phyloP scores from a whole-genome alignment of 1,139 yeast species.

The Pichia sp. region DNA sequence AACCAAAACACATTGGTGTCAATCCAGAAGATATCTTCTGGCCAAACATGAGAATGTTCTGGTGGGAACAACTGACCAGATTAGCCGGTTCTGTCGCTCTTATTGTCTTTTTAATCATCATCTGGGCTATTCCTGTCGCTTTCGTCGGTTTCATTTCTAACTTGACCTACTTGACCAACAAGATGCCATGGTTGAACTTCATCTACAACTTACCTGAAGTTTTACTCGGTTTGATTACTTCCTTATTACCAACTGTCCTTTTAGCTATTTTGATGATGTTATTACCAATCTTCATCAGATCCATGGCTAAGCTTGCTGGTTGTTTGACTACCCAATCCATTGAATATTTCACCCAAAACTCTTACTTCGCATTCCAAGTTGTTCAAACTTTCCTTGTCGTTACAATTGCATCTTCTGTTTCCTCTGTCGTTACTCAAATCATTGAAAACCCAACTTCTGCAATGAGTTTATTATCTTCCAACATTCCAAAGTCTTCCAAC shows the following conservation, averaged over 20 bases:
- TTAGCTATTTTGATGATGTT: constrained; percentile 60
- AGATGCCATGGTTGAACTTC: constrained; percentile 55
- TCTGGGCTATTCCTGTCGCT: constrained; percentile 74
- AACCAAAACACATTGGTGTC: constrained; percentile 53
- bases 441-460: constrained; percentile 71
- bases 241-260: constrained; percentile 59
- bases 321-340: constrained; percentile 65
- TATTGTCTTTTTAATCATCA: constrained; percentile 53
- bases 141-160: constrained; percentile 67
- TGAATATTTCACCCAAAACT: constrained; percentile 79
- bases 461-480: constrained; percentile 67
- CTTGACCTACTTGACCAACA: constrained; percentile 53
- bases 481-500: constrained; percentile 78
- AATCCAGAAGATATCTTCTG: constrained; percentile 65
- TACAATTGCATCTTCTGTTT: constrained; percentile 78
- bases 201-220: constrained; percentile 52
- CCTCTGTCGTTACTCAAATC: constrained; percentile 62
- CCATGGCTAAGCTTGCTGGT: constrained; percentile 74
- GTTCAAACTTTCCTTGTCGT: constrained; percentile 83
- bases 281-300: constrained; percentile 76
- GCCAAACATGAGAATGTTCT: constrained; percentile 69
- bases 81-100: constrained; percentile 56
- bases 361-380: constrained; percentile 73
- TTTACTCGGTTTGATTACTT: constrained; percentile 50
- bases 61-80: constrained; percentile 81